Base-by-base conservation (phyloP, 257 asterid genomes). In the Solanum chiquidenum region DNA sequence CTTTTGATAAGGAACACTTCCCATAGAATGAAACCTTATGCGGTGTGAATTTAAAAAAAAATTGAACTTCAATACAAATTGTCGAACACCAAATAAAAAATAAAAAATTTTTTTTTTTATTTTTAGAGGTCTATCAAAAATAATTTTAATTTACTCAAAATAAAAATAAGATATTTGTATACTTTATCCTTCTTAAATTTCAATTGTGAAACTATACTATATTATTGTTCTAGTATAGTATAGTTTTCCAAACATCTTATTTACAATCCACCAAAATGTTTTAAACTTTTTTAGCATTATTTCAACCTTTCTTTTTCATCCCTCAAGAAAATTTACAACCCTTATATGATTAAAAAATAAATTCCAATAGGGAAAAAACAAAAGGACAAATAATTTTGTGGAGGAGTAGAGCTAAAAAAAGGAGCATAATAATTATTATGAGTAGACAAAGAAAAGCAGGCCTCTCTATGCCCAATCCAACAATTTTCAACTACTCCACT, bases 401-500 rank as follows among this genome's bases (percentile, higher is more conserved):
- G 34, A 55, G 12, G 86, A 86, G 18, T 66, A 87, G 86, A 55
- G 58, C 25, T 38, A 84, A 20, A 84, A 20, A 60, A 25, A 72
- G 75, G 55, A 49, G 86, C 87, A 87, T 87, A 75, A 72, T 89
- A 80, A 89, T 89, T 71, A 66, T 87, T 71, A 40, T 87, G 80
- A 68, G 64, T 89, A 89, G 88, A 83, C 90, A 89, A 74, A 7
- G 87, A 87, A 85, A 87, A 87, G 58, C 49, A 60, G 85, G 25
- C 86, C n/a, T 72, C 85, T 69, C 68, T 87, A 71, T 69, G 86
- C 86, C 86, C 52, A 72, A 46, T 89, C 84, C 37, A 46, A 85
- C 88, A 52, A 62, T 25, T 76, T 76, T 90, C 90, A 86, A 89
- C 86, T 21, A 74, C 42, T 38, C 80, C 86, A 87, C 90, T 90